Evolutionary conservation across 2,329 filamentous ascomycete genomes (phyloP).

Genomic region (Achaetomium macrosporum): DNA sequence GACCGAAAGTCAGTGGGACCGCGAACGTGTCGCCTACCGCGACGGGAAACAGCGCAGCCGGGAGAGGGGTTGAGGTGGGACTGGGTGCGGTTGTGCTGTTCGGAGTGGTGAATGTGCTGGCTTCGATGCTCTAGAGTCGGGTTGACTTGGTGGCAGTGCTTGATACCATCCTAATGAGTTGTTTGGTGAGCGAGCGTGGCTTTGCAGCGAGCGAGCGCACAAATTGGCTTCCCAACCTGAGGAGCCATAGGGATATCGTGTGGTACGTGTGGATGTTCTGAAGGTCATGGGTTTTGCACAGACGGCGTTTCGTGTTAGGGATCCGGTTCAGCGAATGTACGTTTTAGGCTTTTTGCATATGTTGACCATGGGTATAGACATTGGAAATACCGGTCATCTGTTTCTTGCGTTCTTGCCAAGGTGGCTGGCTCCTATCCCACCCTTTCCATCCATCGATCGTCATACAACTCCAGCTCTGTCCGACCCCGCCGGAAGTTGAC

Average conservation of each 20-base stretch:
- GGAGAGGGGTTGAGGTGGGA: constrained; percentile 3
- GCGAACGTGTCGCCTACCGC: not conserved
- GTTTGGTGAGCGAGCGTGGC: not conserved
- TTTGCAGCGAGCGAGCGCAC: not conserved
- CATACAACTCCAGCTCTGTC: no score
- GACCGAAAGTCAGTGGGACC: constrained; percentile 1
- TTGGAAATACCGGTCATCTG: no score
- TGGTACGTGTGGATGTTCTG: not conserved
- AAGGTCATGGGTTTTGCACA: not conserved
- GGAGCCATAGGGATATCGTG: no score
- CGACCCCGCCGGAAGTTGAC: no score
- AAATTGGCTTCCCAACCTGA: no score
- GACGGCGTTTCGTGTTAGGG: not conserved
- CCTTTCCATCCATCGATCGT: no score
- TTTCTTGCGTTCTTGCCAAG: no score
- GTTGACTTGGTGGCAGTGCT: not conserved
- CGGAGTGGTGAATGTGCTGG: constrained; percentile 10
- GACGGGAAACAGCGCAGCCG: not conserved
- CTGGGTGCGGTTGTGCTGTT: not conserved
- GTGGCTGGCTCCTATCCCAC: no score
- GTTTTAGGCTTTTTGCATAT: no score
- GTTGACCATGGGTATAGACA: no score
- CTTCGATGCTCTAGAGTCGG: constrained; percentile 3
- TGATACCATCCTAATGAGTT: not conserved
- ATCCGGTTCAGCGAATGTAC: no score